Conservation (phyloP, 306 rosid genomes). For the Comarum palustre region DNA sequence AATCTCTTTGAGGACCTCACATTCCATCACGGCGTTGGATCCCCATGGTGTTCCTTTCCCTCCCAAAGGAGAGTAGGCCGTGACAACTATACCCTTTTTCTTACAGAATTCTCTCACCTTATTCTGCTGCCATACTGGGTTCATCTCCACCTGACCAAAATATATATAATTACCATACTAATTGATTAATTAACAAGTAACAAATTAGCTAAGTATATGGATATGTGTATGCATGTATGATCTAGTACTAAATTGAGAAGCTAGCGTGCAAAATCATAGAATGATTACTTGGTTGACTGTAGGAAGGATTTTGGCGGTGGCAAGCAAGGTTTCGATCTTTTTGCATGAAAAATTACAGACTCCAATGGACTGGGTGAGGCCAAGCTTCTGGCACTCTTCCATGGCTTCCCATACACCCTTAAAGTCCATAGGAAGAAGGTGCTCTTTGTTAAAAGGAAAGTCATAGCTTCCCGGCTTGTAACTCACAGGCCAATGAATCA, state of each 20-base stretch:
- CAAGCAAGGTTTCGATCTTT: conserved; percentile 49
- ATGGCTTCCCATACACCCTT: conserved; percentile 57
- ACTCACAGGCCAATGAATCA: conserved; percentile 22
- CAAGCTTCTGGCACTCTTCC: conserved; percentile 60
- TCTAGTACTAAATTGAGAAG: neutral
- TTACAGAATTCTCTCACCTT: conserved; percentile 35
- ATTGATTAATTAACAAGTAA: neutral
- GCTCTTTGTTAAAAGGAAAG: conserved; percentile 34
- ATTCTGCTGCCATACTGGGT: conserved; percentile 43
- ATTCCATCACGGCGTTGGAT: conserved; percentile 15
- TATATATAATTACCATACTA: neutral
- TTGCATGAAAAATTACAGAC: conserved; percentile 63
- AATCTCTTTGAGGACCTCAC: conserved; percentile 18
- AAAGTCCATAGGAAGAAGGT: conserved; percentile 44
- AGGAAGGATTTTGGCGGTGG: conserved; percentile 57
- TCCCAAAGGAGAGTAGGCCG: conserved; percentile 49
- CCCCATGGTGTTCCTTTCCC: conserved; percentile 37
- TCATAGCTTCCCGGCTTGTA: neutral
- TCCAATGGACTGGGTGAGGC: conserved; percentile 67
- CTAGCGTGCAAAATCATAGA: neutral
- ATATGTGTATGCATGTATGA: neutral
- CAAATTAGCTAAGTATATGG: neutral
- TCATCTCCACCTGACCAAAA: conserved; percentile 48
- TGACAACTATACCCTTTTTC: conserved; percentile 33
- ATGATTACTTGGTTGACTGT: conserved; percentile 51